Base-by-base conservation (phyloP, 495 filamentous ascomycete genomes). In the Aspergillus haitiensis region DNA sequence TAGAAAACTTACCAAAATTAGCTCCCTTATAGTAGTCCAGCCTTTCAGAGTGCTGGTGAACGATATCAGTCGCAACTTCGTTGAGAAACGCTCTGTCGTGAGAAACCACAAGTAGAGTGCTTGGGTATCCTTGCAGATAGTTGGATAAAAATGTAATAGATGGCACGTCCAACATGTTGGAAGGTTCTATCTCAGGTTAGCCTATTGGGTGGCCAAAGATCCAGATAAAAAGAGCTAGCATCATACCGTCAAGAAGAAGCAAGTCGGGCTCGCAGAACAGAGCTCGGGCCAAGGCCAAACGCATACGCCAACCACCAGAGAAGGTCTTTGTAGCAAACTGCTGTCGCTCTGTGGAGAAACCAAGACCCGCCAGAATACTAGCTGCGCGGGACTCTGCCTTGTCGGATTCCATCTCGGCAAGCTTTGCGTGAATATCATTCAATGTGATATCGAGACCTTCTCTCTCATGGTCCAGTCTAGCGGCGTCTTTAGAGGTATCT, bases 111-210 rank as follows among this genome's bases (percentile, higher is more conserved):
- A 99, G 83, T 18, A 99, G 84, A 7, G 94, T 98, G 70, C 91
- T 96, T 4, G 93, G 92, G 70, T 99, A 99, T 47, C 80, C 79
- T 69, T 96, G 91, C 6, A 99, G 89, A 66, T 99, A 99, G 67
- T 91, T 96, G 12, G 94, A 90, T 68, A 99, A 82, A 86, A 98
- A 99, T 52, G 94, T 96, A 65, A 98, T 98, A n/a, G 95, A 98
- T 7, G 94, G 95, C 61, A 98, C 94, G 75, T 99, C 94, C 91
- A 99, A 93, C 94, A 99, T 99, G 86, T 99, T 99, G 51, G 95
- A 98, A 70, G 94, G 94, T 85, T 98, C 93, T 84, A 47, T 47
- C 33, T 35, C 16, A 42, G 16, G 52, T 80, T 61, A 79, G 71
- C 5, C 2, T 54, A 49, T 3, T 34, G 34, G 0, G 35, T 35